A percentile compares a stretch with the other conserved stretches of the same genome.
phyloP scores from a whole-genome alignment of 805 yeast species.

The Barnettozyma sucrosica region DNA sequence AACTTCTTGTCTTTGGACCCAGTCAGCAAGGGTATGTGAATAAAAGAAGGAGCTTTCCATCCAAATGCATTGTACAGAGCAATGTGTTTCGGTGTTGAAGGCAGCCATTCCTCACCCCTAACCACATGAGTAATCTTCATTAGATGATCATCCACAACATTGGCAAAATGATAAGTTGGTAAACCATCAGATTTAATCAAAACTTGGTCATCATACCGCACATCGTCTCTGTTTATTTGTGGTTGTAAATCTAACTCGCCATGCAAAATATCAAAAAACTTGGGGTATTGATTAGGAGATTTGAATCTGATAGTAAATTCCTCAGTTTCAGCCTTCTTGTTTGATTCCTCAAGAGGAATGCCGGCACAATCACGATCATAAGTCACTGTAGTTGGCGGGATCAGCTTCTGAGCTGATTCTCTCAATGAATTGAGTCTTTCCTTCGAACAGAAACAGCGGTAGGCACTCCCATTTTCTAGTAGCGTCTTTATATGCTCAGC shows the following conservation, averaged over 20 bases:
- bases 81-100: conserved; percentile 92
- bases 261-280: conserved; percentile 68
- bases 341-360: conserved; percentile 36
- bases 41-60: conserved; percentile 74
- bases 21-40: conserved; percentile 89
- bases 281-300: conserved; percentile 66
- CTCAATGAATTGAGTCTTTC: conserved; percentile 65
- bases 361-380: conserved; percentile 80
- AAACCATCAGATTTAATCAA: conserved; percentile 87
- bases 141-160: conserved; percentile 88
- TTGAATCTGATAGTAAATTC: conserved; percentile 64
- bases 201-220: conserved; percentile 85
- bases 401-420: conserved; percentile 63
- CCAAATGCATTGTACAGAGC: conserved; percentile 82
- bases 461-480: conserved; percentile 65
- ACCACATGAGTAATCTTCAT: conserved; percentile 93
- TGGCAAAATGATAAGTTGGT: conserved; percentile 97
- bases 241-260: conserved; percentile 75
- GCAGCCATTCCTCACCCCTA: conserved; percentile 97
- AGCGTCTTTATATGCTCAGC: conserved; percentile 49
- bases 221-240: conserved; percentile 62
- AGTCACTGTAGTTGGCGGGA: conserved; percentile 88
- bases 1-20: conserved; percentile 67
- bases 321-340: conserved; percentile 29
- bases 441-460: conserved; percentile 80